phyloP scores from a whole-genome alignment of 2,329 filamentous ascomycete genomes.

The Aspergillus alliaceus region DNA sequence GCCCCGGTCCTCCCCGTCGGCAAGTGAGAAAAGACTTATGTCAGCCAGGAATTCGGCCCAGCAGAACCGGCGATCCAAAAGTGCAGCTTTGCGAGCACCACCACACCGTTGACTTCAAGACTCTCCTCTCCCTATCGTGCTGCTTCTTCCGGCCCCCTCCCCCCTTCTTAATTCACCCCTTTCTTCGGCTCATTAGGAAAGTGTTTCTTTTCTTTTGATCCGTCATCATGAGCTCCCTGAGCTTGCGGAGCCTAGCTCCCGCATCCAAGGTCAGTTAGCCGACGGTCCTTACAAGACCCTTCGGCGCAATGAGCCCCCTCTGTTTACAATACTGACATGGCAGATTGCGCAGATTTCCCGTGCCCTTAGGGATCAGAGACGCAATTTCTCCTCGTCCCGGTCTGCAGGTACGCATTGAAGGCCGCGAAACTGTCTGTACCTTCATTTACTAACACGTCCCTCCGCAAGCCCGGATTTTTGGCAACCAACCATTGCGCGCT shows the following conservation, averaged over 20 bases:
- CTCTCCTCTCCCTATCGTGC: constrained; percentile 14
- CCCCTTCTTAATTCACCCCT: constrained; percentile 21
- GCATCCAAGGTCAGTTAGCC: constrained; percentile 45
- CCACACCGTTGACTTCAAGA: constrained; percentile 14
- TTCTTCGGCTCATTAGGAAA: constrained; percentile 27
- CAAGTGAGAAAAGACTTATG: constrained; percentile 36
- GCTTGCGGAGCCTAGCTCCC: constrained; percentile 52
- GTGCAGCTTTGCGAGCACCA: constrained; percentile 24
- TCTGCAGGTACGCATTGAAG: constrained; percentile 64
- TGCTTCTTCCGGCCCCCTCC: constrained; percentile 20
- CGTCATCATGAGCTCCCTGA: constrained; percentile 51
- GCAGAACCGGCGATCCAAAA: constrained; percentile 28
- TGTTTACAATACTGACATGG: constrained; percentile 25
- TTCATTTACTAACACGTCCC: constrained; percentile 24
- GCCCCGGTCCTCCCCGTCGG: constrained; percentile 32
- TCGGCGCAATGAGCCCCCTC: constrained; percentile 7
- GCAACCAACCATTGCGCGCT: constrained; percentile 80
- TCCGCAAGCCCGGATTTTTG: constrained; percentile 74
- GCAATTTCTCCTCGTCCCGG: constrained; percentile 84
- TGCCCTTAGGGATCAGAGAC: constrained; percentile 62
- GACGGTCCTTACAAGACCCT: constrained; percentile 21
- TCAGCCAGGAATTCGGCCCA: constrained; percentile 30
- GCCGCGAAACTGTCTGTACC: constrained; percentile 16
- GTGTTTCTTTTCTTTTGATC: constrained; percentile 28
- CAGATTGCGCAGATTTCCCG: constrained; percentile 59